A percentile compares a stretch with the other conserved stretches of the same genome.
Conservation (phyloP, 1,284 basidiomycete species). For the Tilletia horrida region DNA sequence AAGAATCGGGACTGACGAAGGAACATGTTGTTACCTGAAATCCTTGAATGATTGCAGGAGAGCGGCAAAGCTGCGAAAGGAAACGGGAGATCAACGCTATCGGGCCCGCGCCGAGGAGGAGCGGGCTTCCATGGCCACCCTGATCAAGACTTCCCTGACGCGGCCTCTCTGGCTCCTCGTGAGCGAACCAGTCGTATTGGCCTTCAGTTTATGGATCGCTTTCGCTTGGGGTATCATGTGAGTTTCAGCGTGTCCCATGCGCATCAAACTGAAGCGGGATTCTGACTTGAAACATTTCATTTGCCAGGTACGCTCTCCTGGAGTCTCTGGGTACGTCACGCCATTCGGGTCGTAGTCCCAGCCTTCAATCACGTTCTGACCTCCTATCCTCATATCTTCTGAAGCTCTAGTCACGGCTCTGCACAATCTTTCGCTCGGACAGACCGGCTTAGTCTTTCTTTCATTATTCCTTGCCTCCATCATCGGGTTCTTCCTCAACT, state of each 20-base stretch:
- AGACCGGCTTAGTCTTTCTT: slow-evolving; percentile 38
- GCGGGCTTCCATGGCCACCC: slow-evolving; percentile 35
- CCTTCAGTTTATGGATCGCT: slow-evolving; percentile 57
- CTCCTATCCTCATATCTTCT: no score
- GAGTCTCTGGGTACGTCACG: slow-evolving; percentile 6
- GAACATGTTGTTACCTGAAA: no score
- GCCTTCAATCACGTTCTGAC: no score
- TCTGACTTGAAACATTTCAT: slow-evolving; percentile 21
- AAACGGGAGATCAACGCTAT: slow-evolving; percentile 45
- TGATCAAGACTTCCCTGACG: slow-evolving; percentile 51
- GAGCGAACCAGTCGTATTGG: slow-evolving; percentile 58
- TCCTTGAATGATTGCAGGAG: slow-evolving; percentile 48
- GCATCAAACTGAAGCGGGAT: slow-evolving; percentile 17
- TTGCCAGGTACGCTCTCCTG: not conserved
- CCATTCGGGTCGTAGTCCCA: no score
- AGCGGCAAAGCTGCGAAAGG: slow-evolving; percentile 46
- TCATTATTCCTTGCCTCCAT: slow-evolving; percentile 36
- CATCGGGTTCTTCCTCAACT: slow-evolving; percentile 69
- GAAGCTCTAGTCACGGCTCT: slow-evolving; percentile 42
- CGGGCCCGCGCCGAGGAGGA: slow-evolving; percentile 54
- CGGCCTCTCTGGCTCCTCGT: slow-evolving; percentile 53
- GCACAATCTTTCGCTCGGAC: slow-evolving; percentile 37
- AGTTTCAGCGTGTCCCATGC: slow-evolving; percentile 36
- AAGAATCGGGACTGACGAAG: no score
- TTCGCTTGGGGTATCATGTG: slow-evolving; percentile 34